A percentile compares a stretch with the other conserved stretches of the same genome.
Conservation (phyloP, 345 rosid species). For the Arabis alpina region DNA sequence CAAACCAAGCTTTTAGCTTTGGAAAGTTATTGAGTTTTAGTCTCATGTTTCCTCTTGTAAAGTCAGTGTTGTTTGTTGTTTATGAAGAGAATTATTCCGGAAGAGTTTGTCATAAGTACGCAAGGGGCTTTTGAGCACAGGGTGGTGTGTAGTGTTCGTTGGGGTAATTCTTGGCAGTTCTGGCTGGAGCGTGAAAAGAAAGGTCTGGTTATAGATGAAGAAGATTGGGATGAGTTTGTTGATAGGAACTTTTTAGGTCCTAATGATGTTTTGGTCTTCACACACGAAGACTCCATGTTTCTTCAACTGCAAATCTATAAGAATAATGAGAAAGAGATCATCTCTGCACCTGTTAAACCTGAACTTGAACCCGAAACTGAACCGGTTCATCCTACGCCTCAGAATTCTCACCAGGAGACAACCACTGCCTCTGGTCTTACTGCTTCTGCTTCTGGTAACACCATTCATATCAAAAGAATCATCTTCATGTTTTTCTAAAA, state of each 20-base stretch:
- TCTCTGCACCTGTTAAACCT: not conserved
- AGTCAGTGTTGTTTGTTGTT: not conserved
- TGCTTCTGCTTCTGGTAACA: conserved; percentile 23
- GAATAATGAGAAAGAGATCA: conserved; percentile 10
- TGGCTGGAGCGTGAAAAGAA: conserved; percentile 27
- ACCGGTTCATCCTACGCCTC: not conserved
- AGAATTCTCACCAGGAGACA: not conserved
- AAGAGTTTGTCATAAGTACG: conserved; percentile 26
- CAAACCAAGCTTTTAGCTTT: too few relatives aligned
- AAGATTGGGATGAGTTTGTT: conserved; percentile 42
- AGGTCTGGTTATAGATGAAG: conserved; percentile 26
- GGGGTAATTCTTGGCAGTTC: conserved; percentile 38
- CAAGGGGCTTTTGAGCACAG: conserved; percentile 22
- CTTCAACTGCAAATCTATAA: conserved; percentile 17
- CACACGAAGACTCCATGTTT: conserved; percentile 13
- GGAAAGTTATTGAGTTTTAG: not conserved
- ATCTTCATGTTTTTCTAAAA: not conserved
- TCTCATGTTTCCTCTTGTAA: conserved; percentile 9
- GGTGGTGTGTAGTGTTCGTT: conserved; percentile 31
- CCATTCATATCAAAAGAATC: conserved; percentile 1
- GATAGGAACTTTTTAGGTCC: conserved; percentile 17
- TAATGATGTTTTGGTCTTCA: conserved; percentile 20
- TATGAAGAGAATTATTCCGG: conserved; percentile 36
- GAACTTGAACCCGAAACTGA: not conserved
- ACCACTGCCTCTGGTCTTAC: conserved; percentile 7